A percentile compares a stretch with the other conserved stretches of the same genome.
Evolutionary conservation across 2,329 filamentous ascomycete genomes (phyloP).

Genomic region (Podosphaera fusca): DNA sequence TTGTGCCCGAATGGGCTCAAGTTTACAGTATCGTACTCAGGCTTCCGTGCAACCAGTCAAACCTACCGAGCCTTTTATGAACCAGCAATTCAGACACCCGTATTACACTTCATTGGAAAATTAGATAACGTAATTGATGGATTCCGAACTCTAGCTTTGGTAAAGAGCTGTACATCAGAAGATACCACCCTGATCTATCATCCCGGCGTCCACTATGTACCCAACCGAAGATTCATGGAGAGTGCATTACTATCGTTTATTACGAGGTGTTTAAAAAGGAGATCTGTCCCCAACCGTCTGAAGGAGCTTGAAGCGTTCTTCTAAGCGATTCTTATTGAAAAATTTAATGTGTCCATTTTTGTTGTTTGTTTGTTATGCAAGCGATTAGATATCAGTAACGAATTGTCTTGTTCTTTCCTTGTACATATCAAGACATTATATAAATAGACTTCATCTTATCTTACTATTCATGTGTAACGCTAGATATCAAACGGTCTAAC

Average conservation of each 20-base stretch:
- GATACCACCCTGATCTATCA: conserved; percentile 32
- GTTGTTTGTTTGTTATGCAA: too few species aligned
- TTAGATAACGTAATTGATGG: conserved; percentile 81
- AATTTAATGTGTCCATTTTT: neutral
- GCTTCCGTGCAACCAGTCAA: conserved; percentile 44
- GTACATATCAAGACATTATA: too few species aligned
- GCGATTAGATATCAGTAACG: too few species aligned
- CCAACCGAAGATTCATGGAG: conserved; percentile 59
- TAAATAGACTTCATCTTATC: too few species aligned
- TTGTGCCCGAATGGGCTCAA: conserved; percentile 22
- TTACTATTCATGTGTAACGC: too few species aligned
- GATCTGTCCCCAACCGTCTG: too few species aligned
- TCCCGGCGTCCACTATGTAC: conserved; percentile 79
- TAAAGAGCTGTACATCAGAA: conserved; percentile 34
- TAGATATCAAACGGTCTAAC: too few species aligned
- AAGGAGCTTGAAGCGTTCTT: too few species aligned
- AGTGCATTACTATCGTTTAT: conserved; percentile 56
- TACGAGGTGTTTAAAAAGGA: conserved; percentile 17
- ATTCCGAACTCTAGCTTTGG: conserved; percentile 38
- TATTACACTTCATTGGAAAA: conserved; percentile 61
- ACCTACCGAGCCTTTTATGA: conserved; percentile 49
- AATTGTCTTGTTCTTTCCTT: too few species aligned
- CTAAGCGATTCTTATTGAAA: too few species aligned
- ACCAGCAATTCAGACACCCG: conserved; percentile 53
- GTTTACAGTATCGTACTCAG: conserved; percentile 57